Base-by-base conservation (phyloP, 139 green algal species). In the Chlamydomonas applanata region DNA sequence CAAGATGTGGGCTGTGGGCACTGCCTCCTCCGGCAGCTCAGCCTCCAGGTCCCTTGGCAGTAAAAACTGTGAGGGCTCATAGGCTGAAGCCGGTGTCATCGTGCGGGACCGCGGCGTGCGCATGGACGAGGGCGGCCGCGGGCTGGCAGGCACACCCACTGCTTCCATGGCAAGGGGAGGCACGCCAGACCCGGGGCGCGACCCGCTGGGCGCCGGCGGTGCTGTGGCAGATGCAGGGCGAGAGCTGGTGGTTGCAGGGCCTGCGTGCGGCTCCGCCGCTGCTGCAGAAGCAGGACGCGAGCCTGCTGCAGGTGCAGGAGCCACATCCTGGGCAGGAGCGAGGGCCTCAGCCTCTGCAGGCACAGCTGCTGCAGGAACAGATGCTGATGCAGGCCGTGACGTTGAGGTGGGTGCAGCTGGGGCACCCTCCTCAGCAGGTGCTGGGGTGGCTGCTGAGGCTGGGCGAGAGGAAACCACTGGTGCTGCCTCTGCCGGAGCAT, bases 1-100 rank as follows among this genome's bases (percentile, higher is more conserved):
- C 19, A 80, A 66, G 1, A 80, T 24, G 33, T 73, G 32, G 2
- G 32, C 35, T n/a, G 67, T 75, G 16, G 54, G 27, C 4, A 69
- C 49, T 1, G 16, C 30, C 24, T 69, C 57, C 20, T 32, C 17
- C 19, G 69, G 69, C 17, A 74, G 46, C 30, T 74, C 24, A 27
- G 36, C 30, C 27, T 35, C 46, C 17, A 34, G 52, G 32, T 74
- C 32, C 9, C 16, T n/a, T 13, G 53, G 20, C 64, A 52, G 64
- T 4, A 71, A 19, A 56, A 71, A 49, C 24, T 64, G 30, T 20
- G 14, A 4, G 2, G 40, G 14, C 34, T 74, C 69, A 66, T 68
- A 75, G 2, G 36, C 63, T 2, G 54, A 5, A 62, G 22, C 54
- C 54, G 24, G 4, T 17, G 54, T 49, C 40, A 49, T 49, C 40